A percentile compares a stretch with the other conserved stretches of the same genome.
Conservation (phyloP, 139 green algal genomes). For the Tetradesmus obliquus region DNA sequence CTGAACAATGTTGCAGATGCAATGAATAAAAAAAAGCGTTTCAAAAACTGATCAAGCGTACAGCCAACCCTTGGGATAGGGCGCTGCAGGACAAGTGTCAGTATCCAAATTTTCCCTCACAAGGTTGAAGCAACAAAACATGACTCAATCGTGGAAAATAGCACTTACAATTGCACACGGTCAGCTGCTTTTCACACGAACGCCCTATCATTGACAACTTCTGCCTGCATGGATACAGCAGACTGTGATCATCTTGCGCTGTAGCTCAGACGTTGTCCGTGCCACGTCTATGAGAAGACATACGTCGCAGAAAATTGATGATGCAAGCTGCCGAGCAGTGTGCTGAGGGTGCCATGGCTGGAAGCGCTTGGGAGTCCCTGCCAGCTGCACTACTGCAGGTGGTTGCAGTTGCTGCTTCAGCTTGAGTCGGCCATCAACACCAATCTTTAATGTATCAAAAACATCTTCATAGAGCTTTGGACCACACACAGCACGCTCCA, state of each 20-base stretch:
- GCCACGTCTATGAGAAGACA: not conserved
- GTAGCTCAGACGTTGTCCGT: not conserved
- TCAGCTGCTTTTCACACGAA: too few relatives aligned
- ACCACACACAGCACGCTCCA: too few relatives aligned
- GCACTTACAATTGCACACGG: too few relatives aligned
- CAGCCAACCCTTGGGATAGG: not conserved
- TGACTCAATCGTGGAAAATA: too few relatives aligned
- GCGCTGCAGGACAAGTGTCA: not conserved
- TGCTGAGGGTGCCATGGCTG: not conserved
- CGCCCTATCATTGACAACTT: too few relatives aligned
- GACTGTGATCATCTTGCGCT: not conserved
- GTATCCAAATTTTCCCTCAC: not conserved
- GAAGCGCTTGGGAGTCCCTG: not conserved
- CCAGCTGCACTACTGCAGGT: not conserved
- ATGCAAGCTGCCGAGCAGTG: not conserved
- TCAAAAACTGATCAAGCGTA: not conserved
- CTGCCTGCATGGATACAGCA: conserved; percentile 6
- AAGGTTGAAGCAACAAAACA: too few relatives aligned
- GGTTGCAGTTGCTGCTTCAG: not conserved
- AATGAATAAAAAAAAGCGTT: not conserved
- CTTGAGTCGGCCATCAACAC: not conserved
- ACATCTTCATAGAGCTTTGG: too few relatives aligned
- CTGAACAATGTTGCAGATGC: not conserved
- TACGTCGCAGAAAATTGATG: not conserved
- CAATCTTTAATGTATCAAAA: too few relatives aligned